Evolutionary conservation across 139 green algal species (phyloP).

Genomic region (Pseudopediastrum boryanum): DNA sequence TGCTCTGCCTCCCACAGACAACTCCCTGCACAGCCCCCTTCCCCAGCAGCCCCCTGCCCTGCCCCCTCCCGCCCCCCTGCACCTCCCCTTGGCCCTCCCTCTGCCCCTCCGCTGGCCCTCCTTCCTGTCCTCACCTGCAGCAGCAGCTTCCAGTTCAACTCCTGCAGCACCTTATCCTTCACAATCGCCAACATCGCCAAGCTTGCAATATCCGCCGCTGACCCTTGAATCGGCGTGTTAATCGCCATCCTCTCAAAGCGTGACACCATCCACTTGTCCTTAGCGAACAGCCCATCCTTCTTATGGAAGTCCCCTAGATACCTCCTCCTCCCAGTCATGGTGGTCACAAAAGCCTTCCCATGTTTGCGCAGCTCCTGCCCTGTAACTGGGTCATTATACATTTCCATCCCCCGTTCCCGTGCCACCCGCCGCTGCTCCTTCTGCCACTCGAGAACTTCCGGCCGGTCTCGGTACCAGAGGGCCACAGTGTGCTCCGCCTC

Average conservation of each 20-base stretch:
- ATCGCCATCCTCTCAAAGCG: slow-evolving; percentile 87
- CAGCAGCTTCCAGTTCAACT: slow-evolving; percentile 89
- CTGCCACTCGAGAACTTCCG: slow-evolving; percentile 87
- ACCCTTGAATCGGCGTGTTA: slow-evolving; percentile 98
- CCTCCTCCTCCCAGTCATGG: slow-evolving; percentile 81
- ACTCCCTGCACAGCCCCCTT: no score
- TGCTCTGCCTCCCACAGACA: no score
- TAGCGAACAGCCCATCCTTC: slow-evolving; percentile 3
- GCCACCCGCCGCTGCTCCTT: no score
- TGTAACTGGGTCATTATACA: no score
- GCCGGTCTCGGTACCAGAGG: slow-evolving; percentile 74
- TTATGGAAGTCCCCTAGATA: slow-evolving; percentile 66
- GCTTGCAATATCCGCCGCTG: slow-evolving; percentile 92
- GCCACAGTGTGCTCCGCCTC: slow-evolving; percentile 93
- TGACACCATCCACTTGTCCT: slow-evolving; percentile 8
- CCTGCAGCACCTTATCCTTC: slow-evolving; percentile 58
- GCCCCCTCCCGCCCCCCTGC: no score
- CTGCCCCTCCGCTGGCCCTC: no score
- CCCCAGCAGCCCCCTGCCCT: no score
- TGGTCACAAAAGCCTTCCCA: slow-evolving; percentile 71
- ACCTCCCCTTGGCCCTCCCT: no score
- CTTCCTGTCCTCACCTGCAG: slow-evolving; percentile 92
- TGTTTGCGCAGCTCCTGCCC: no score
- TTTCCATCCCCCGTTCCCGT: not conserved
- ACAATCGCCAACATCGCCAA: slow-evolving; percentile 94